phyloP scores from a whole-genome alignment of 768 basidiomycete species.

The Lentinus tigrinus region DNA sequence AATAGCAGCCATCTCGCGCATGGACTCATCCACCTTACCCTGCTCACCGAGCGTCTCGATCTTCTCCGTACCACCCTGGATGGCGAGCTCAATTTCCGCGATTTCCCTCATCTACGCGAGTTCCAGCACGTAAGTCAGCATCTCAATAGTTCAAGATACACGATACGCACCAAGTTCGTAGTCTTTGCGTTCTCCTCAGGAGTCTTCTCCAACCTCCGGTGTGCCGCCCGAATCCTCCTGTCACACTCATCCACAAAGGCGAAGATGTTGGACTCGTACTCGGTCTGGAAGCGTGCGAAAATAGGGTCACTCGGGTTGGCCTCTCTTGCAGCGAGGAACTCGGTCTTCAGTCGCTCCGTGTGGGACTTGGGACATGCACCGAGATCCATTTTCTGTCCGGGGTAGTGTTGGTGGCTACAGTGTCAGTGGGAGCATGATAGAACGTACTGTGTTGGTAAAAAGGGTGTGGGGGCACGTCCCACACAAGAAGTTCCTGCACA shows the following conservation, averaged over 20 bases:
- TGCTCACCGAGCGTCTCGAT: slow-evolving; percentile 95
- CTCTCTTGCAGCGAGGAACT: slow-evolving; percentile 80
- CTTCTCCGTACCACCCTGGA: slow-evolving; percentile 98
- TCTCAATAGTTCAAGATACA: background rate
- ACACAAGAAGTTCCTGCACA: slow-evolving; percentile 96
- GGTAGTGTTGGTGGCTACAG: background rate
- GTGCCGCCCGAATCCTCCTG: slow-evolving; percentile 89
- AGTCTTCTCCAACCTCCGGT: slow-evolving; percentile 96
- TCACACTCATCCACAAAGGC: slow-evolving; percentile 98
- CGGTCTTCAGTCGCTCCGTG: slow-evolving; percentile 88
- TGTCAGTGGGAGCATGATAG: background rate
- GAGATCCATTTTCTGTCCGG: slow-evolving; percentile 93
- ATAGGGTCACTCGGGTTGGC: slow-evolving; percentile 76
- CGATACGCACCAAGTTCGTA: slow-evolving; percentile 75
- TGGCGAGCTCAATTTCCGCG: slow-evolving; percentile 97
- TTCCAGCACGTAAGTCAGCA: background rate
- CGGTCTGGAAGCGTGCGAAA: slow-evolving; percentile 85
- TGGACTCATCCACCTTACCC: slow-evolving; percentile 99
- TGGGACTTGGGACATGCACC: slow-evolving; percentile 97
- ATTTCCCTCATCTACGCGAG: slow-evolving; percentile 97
- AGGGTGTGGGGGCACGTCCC: slow-evolving; percentile 98
- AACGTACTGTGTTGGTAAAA: slow-evolving; percentile 94
- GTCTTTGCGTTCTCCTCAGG: slow-evolving; percentile 99
- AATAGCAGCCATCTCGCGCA: slow-evolving; percentile 96
- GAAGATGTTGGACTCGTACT: slow-evolving; percentile 95